A percentile compares a stretch with the other conserved stretches of the same genome.
phyloP scores from a whole-genome alignment of 192 early-diverging fungal genomes.

The Coemansia sp. region DNA sequence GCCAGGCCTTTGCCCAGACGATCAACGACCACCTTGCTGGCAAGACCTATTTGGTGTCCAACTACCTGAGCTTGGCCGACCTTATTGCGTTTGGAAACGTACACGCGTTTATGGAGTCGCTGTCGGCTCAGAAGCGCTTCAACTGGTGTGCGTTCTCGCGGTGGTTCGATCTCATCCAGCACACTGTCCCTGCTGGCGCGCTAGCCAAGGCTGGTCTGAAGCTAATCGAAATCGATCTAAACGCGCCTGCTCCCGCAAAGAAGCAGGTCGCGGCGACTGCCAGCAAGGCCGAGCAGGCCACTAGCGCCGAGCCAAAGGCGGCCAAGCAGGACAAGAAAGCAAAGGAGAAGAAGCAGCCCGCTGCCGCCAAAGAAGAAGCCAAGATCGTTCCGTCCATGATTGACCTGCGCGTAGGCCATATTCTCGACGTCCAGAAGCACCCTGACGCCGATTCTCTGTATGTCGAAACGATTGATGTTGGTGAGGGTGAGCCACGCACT shows the following conservation, averaged over 20 bases:
- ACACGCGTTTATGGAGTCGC: slow-evolving; percentile 56
- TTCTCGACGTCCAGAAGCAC: slow-evolving; percentile 80
- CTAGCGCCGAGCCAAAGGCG: slow-evolving; percentile 10
- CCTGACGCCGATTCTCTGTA: slow-evolving; percentile 96
- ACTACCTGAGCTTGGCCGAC: slow-evolving; percentile 65
- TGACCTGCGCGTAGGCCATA: slow-evolving; percentile 91
- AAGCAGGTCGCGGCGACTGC: slow-evolving; percentile 44
- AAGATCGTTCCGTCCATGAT: slow-evolving; percentile 74
- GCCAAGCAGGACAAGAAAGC: slow-evolving; percentile 56
- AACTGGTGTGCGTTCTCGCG: slow-evolving; percentile 62
- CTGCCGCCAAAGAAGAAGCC: slow-evolving; percentile 41
- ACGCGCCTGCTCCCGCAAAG: slow-evolving; percentile 52
- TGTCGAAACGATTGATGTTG: slow-evolving; percentile 91
- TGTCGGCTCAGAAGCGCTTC: slow-evolving; percentile 59
- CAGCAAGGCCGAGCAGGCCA: slow-evolving; percentile 26
- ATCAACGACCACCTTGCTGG: slow-evolving; percentile 65
- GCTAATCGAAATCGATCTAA: slow-evolving; percentile 56
- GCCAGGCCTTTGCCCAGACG: slow-evolving; percentile 45
- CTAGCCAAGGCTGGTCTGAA: slow-evolving; percentile 51
- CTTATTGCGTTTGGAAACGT: slow-evolving; percentile 66
- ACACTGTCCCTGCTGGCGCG: slow-evolving; percentile 53
- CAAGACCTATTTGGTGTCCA: slow-evolving; percentile 65
- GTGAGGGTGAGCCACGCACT: slow-evolving; percentile 79
- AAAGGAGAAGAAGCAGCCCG: slow-evolving; percentile 55
- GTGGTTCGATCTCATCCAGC: slow-evolving; percentile 80